Conservation (phyloP, 352 stramenopile genomes). For the Phytopythium chamaehyphon region DNA sequence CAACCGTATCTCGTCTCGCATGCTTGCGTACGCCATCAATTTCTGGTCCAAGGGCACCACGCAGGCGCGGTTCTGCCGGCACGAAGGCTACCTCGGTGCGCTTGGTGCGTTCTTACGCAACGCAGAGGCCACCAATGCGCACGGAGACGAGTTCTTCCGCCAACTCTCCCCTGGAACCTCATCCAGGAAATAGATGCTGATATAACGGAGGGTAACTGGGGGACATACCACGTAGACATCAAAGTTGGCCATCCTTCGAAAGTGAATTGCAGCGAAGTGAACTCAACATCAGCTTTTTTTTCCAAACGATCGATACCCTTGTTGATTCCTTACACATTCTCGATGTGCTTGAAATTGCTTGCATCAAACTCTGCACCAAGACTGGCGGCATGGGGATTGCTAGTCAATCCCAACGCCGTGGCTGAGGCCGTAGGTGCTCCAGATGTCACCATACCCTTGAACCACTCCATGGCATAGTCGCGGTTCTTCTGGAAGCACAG, state of each 20-base stretch:
- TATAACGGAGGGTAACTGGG: too few relatives aligned
- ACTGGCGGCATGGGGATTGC: conserved; percentile 13
- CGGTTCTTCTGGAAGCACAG: conserved; percentile 85
- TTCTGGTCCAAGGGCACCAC: conserved; percentile 97
- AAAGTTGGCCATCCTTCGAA: too few relatives aligned
- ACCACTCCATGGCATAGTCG: conserved; percentile 69
- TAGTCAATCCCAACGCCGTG: conserved; percentile 13
- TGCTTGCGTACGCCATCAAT: conserved; percentile 95
- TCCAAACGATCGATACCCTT: not conserved
- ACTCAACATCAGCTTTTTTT: not conserved
- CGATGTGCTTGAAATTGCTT: conserved; percentile 65
- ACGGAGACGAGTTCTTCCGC: conserved; percentile 62
- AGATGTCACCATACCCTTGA: conserved; percentile 37
- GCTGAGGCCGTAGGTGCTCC: conserved; percentile 13
- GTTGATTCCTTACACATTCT: conserved; percentile 43
- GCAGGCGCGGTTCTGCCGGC: conserved; percentile 93
- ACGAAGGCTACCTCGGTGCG: conserved; percentile 98
- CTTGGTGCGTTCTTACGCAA: conserved; percentile 96
- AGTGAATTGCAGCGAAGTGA: not conserved
- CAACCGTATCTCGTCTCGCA: conserved; percentile 94
- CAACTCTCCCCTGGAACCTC: conserved; percentile 13
- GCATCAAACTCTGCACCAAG: conserved; percentile 26
- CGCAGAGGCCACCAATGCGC: conserved; percentile 61
- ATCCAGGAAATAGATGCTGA: too few relatives aligned
- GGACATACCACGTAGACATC: too few relatives aligned